phyloP scores from a whole-genome alignment of 306 rosid genomes.

The Lathyrus sativus region DNA sequence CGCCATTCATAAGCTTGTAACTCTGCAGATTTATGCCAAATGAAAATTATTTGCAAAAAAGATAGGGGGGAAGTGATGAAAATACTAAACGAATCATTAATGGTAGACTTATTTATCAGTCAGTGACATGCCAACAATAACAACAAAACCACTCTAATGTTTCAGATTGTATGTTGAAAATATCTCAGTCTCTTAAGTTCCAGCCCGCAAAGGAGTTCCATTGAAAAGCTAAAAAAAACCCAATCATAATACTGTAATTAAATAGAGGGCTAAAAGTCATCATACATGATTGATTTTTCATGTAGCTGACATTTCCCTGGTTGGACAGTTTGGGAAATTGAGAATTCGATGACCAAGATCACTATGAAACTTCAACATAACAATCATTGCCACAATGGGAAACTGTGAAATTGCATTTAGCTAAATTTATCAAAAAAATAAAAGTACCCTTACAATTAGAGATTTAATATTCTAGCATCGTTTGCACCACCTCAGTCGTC shows the following conservation, averaged over 20 bases:
- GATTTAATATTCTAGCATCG: neutral
- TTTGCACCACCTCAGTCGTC: too few relatives aligned
- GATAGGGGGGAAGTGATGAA: neutral
- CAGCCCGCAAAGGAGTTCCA: neutral
- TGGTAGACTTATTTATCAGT: conserved; percentile 19
- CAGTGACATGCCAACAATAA: neutral
- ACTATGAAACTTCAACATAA: neutral
- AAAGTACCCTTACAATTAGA: neutral
- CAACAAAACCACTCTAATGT: neutral
- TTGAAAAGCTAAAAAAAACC: neutral
- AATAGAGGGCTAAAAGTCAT: neutral
- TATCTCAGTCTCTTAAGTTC: conserved; percentile 3
- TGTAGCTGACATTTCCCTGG: neutral
- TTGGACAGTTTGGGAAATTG: neutral
- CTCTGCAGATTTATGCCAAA: conserved; percentile 40
- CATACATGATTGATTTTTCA: neutral
- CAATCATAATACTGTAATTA: neutral
- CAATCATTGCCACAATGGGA: neutral
- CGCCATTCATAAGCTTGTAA: conserved; percentile 76
- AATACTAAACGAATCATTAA: conserved; percentile 6
- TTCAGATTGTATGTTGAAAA: conserved; percentile 30
- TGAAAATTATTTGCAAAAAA: conserved; percentile 18
- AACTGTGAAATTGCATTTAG: neutral
- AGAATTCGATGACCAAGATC: neutral
- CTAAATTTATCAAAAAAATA: neutral